Evolutionary conservation across 768 basidiomycete species (phyloP).

Genomic region (Leccinum broughii): DNA sequence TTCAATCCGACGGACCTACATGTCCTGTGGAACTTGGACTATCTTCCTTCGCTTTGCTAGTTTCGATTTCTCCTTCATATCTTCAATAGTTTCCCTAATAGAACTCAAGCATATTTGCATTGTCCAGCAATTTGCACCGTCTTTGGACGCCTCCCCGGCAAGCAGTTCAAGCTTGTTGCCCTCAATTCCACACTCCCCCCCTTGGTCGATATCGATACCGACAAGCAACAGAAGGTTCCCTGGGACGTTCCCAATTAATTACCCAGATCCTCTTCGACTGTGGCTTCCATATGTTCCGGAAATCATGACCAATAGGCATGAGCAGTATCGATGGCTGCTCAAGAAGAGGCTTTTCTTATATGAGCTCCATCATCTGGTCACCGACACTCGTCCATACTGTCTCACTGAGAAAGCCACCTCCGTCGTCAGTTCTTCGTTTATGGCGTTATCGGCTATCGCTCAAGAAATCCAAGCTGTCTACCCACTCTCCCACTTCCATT

Average conservation of each 20-base stretch:
- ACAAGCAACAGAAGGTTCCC: too few relatives aligned
- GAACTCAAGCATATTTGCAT: too few relatives aligned
- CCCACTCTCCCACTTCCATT: not conserved
- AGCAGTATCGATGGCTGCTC: not conserved
- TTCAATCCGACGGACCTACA: too few relatives aligned
- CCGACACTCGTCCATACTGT: not conserved
- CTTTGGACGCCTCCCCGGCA: too few relatives aligned
- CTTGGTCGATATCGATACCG: too few relatives aligned
- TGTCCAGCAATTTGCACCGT: too few relatives aligned
- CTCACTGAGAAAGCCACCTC: not conserved
- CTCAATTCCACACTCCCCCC: too few relatives aligned
- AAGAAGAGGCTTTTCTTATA: not conserved
- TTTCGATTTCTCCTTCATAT: too few relatives aligned
- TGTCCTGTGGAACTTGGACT: too few relatives aligned
- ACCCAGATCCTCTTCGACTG: not conserved
- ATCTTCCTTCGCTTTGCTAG: too few relatives aligned
- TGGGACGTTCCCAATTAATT: not conserved
- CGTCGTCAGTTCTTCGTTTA: not conserved
- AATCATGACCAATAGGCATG: not conserved
- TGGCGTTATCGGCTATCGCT: not conserved
- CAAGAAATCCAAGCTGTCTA: not conserved
- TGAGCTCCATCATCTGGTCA: not conserved
- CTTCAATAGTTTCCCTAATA: too few relatives aligned
- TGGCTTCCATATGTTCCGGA: not conserved
- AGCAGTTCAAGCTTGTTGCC: too few relatives aligned